Base-by-base conservation (phyloP, 441 rosid species). In the Macaranga tanarius region DNA sequence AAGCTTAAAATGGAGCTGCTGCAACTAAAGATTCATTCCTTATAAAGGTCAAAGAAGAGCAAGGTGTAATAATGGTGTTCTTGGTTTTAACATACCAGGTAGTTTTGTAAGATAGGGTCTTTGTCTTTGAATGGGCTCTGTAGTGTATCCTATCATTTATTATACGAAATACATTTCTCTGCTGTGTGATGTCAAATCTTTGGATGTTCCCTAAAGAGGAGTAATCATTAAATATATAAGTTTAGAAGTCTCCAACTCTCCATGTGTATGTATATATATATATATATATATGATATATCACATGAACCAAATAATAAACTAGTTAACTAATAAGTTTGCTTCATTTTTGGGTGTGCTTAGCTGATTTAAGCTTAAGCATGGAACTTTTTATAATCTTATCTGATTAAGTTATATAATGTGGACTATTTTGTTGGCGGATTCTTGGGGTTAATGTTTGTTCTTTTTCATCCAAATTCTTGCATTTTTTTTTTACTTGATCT, bases 201-300 rank as follows among this genome's bases (percentile, higher is more conserved):
- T 68, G 54, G 59, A 10, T 80, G 81, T 78, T 64, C 79, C 84
- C 80, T 38, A 68, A 69, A 72, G 63, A 70, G 75, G 77, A 54
- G 66, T 76, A 72, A 80, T 67, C 65, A 69, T 74, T 58, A 66
- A 73, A 64, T 65, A 73, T 52, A 34, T 65, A 65, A 42, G n/a
- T 34, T 34, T 34, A 60, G 65, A 61, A 22, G 54, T 16, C 16
- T 47, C 65, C 60, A n/a, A n/a, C n/a, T n/a, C n/a, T n/a, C n/a
- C n/a, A n/a, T n/a, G n/a, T n/a, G n/a, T n/a, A n/a, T n/a, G n/a
- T n/a, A n/a, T n/a, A 73, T 63, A 48, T 48, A 9, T n/a, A 65
- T 20, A 19, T n/a, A 47, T 34, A 34, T 31, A 31, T 28, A 1
- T 28, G 3, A 28, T 3, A 28, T 31, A 31, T 31, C 4, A 34